These are phyloP conservation scores for Scenedesmus sp. DNA, from an alignment of 163 green algal genomes.

Conservation along the genomic window DNA sequence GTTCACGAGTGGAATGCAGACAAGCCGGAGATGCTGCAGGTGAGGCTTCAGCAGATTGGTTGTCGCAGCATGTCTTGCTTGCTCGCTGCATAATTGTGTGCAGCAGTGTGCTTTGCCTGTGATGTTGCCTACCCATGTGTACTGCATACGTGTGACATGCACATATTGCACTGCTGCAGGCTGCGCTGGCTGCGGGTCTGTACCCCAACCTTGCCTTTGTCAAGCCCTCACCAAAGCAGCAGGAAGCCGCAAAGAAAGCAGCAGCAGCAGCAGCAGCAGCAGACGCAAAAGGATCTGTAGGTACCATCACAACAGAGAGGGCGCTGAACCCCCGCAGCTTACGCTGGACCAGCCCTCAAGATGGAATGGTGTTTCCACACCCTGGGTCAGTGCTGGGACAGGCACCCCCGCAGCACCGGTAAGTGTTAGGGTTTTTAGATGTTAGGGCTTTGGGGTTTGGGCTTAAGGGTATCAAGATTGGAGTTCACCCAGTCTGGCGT, in stretches of 20 bases:
- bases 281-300: too few relatives aligned
- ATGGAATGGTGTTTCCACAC: background rate
- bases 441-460: too few relatives aligned
- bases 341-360: background rate
- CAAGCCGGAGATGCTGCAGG: too few relatives aligned
- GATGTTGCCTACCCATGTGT: too few relatives aligned
- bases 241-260: background rate
- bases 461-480: too few relatives aligned
- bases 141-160: too few relatives aligned
- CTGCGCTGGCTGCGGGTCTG: slow-evolving; percentile 22
- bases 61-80: too few relatives aligned
- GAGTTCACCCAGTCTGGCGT: too few relatives aligned
- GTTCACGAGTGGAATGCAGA: background rate
- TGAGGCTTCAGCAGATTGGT: too few relatives aligned
- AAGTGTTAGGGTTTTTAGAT: background rate
- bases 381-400: background rate
- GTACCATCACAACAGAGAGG: background rate
- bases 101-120: too few relatives aligned
- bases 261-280: background rate
- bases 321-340: background rate
- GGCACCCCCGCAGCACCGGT: background rate
- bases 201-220: slow-evolving; percentile 23
- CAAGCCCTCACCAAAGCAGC: background rate
- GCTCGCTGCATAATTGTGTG: too few relatives aligned
- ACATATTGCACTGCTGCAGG: background rate